Percentiles rank a stretch among this genome's conserved stretches.
These are phyloP conservation scores for Leccinum pachyderme DNA, from an alignment of 1,284 basidiomycete species.

Conservation along the genomic window DNA sequence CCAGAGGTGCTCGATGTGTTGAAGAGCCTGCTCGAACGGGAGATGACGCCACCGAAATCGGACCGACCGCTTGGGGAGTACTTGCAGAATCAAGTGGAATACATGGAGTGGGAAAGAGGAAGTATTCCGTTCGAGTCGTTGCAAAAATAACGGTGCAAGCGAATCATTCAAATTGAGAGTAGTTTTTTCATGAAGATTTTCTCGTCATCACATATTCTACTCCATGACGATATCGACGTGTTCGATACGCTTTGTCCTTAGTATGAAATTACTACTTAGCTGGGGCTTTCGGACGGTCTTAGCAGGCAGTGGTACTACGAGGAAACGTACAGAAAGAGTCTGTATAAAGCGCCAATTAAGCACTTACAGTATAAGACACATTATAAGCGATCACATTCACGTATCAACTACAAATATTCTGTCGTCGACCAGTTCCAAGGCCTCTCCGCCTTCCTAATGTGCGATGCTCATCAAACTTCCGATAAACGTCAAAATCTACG, in stretches of 20 bases:
- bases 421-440: background rate
- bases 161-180: background rate
- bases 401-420: background rate
- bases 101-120: background rate
- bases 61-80: background rate
- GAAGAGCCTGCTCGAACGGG: no score
- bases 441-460: slow-evolving; percentile 23
- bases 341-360: background rate
- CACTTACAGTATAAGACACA: background rate
- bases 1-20: background rate
- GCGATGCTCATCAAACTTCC: slow-evolving; percentile 66
- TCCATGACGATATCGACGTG: no score
- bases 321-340: background rate
- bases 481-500: slow-evolving; percentile 69
- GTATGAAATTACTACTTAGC: no score
- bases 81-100: background rate
- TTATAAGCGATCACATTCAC: background rate
- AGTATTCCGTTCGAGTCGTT: background rate
- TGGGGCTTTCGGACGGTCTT: no score
- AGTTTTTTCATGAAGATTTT: no score
- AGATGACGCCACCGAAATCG: no score
- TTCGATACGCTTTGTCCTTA: no score
- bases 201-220: no score
- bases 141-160: background rate
- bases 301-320: background rate